Base-by-base conservation (phyloP, 148 eudicot genomes). In the Drosera capensis region DNA sequence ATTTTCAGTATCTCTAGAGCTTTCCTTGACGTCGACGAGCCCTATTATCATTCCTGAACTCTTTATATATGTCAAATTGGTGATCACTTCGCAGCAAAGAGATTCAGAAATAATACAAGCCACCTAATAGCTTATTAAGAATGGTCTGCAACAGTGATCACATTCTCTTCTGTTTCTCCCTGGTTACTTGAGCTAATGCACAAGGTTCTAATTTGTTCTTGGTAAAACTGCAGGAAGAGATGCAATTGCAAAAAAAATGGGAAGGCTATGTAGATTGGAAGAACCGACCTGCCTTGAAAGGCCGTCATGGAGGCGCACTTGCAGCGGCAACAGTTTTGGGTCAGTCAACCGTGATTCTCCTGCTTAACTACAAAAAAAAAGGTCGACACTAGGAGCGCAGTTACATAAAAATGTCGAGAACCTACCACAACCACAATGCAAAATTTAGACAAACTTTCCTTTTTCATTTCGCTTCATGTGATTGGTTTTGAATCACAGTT, bases 301-400 rank as follows among this genome's bases (percentile, higher is more conserved):
- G 84, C 34, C 60, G 19, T n/a, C 88, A 83, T 53, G 81, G 94
- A 38, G 87, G 94, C 37, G 34, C 64, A 26, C 43, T 71, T 36
- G 87, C 94, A 17, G 84, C 94, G 37, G 54, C 85, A 26, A 63
- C 73, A 24, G 81, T 79, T 43, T 49, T 83, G 49, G 74, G 94
- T 83, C 14, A 59, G 68, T 59, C 24, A 24, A n/a, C n/a, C n/a
- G n/a, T n/a, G n/a, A 55, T 15, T 35, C 23, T 54, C 35, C 13
- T 25, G n/a, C 38, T 28, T 26, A 28, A 28, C 31, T 11, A 6
- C 11, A 28, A 11, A 28, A 28, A 28, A 28, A n/a, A n/a, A n/a
- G n/a, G n/a, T n/a, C n/a, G n/a, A n/a, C n/a, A n/a, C n/a, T n/a
- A n/a, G n/a, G n/a, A n/a, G n/a, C n/a, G n/a, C n/a, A n/a, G n/a